phyloP scores from a whole-genome alignment of 1,284 basidiomycete genomes.

The Tranzscheliella williamsii region DNA sequence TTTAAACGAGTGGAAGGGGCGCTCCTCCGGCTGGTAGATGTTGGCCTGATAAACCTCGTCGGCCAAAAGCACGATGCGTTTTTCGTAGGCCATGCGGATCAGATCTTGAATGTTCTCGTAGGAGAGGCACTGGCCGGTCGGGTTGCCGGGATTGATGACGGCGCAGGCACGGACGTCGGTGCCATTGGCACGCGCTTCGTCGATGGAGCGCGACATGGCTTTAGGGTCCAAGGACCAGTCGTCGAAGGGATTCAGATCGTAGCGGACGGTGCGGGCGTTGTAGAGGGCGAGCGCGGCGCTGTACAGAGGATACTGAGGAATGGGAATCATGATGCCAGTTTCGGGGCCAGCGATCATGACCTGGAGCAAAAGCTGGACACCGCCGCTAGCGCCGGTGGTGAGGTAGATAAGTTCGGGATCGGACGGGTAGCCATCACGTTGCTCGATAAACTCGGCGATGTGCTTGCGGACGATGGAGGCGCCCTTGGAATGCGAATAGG shows the following conservation, averaged over 20 bases:
- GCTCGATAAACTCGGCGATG: constrained; percentile 84
- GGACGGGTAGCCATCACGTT: constrained; percentile 68
- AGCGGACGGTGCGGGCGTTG: constrained; percentile 79
- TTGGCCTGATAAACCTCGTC: constrained; percentile 60
- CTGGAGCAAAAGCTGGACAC: constrained; percentile 84
- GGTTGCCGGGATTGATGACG: constrained; percentile 60
- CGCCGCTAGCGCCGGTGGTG: constrained; percentile 88
- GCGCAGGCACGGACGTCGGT: constrained; percentile 53
- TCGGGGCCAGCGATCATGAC: constrained; percentile 71
- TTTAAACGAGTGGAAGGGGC: constrained; percentile 57
- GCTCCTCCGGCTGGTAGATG: constrained; percentile 52
- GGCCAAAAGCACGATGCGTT: constrained; percentile 54
- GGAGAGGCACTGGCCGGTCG: constrained; percentile 53
- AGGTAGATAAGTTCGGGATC: constrained; percentile 87
- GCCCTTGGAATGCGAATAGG: constrained; percentile 95
- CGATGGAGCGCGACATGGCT: constrained; percentile 72
- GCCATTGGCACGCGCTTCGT: constrained; percentile 71
- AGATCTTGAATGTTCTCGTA: constrained; percentile 52
- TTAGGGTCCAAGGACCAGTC: constrained; percentile 83
- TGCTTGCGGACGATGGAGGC: constrained; percentile 83
- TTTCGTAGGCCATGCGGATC: constrained; percentile 51
- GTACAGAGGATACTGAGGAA: constrained; percentile 97
- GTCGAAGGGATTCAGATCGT: constrained; percentile 80
- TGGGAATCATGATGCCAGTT: constrained; percentile 86
- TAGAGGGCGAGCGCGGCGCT: constrained; percentile 89